A percentile compares a stretch with the other conserved stretches of the same genome.
Conservation (phyloP, 129 eudicot genomes). For the Centrapalus pauciflorus region DNA sequence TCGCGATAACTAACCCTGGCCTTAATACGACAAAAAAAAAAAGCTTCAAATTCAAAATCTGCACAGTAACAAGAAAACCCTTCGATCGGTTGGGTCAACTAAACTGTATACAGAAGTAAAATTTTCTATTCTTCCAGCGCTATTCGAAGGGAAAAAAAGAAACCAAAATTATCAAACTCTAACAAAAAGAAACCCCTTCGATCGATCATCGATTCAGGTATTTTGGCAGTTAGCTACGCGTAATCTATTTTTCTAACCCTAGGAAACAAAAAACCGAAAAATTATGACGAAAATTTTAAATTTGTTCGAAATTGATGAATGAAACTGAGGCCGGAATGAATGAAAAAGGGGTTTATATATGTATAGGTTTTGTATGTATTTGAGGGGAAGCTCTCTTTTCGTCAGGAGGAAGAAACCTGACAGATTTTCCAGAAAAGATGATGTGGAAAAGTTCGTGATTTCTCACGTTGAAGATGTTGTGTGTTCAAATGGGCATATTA, state of each 20-base stretch:
- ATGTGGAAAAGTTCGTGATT: conserved; percentile 2
- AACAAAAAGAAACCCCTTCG: conserved; percentile 1
- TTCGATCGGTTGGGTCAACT: conserved; percentile 15
- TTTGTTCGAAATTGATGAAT: neutral
- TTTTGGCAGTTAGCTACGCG: conserved; percentile 8
- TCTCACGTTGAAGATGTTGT: too few relatives aligned
- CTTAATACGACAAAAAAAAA: conserved; percentile 12
- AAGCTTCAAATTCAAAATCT: neutral
- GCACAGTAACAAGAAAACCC: conserved; percentile 7
- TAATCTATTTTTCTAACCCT: conserved; percentile 1
- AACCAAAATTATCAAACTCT: neutral
- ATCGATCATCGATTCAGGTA: conserved; percentile 6
- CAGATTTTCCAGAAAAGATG: neutral
- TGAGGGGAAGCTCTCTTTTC: conserved; percentile 8
- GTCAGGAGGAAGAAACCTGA: conserved; percentile 22
- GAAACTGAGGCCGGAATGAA: conserved; percentile 2
- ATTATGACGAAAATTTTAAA: neutral
- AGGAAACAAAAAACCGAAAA: neutral
- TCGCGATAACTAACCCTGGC: neutral
- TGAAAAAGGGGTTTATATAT: conserved; percentile 15
- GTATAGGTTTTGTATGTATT: conserved; percentile 12
- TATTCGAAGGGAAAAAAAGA: neutral
- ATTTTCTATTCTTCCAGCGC: conserved; percentile 1
- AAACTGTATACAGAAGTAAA: conserved; percentile 14
- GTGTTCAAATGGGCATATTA: too few relatives aligned